Conservation (phyloP, 371 early-diverging fungal species). For the Nematocida ausubeli region DNA sequence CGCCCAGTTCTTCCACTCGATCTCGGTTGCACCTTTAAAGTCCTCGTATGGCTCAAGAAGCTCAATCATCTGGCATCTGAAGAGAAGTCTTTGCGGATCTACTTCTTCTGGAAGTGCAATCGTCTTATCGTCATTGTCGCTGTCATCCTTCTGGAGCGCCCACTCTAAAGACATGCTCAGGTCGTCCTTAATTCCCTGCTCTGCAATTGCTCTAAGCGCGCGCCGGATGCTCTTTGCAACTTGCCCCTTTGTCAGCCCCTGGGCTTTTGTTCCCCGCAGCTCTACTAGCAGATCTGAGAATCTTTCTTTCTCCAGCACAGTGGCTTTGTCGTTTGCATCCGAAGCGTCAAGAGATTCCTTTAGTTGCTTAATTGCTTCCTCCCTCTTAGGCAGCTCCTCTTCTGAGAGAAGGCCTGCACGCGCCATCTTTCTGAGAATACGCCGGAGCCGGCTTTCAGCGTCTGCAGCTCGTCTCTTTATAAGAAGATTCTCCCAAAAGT, state of each 20-base stretch:
- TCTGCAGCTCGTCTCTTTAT: constrained; percentile 63
- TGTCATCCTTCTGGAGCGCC: constrained; percentile 25
- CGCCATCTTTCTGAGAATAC: constrained; percentile 64
- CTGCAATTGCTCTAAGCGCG: constrained; percentile 23
- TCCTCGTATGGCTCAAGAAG: constrained; percentile 55
- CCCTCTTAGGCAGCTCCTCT: constrained; percentile 53
- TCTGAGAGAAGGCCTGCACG: constrained; percentile 57
- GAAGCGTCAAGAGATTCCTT: background rate
- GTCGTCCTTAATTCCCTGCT: constrained; percentile 10
- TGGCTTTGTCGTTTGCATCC: background rate
- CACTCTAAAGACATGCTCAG: constrained; percentile 41
- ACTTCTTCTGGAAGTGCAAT: constrained; percentile 24
- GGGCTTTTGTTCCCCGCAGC: constrained; percentile 26
- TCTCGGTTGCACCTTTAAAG: constrained; percentile 47
- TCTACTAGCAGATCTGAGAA: constrained; percentile 12
- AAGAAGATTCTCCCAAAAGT: constrained; percentile 92
- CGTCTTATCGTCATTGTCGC: background rate
- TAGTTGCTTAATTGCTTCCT: background rate
- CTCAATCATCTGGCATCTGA: constrained; percentile 62
- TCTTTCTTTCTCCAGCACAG: background rate
- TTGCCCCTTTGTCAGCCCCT: constrained; percentile 16
- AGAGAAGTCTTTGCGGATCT: constrained; percentile 60
- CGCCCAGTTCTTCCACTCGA: constrained; percentile 64
- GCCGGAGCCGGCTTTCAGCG: constrained; percentile 63
- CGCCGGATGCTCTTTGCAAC: constrained; percentile 7